Evolutionary conservation across 306 rosid species (phyloP).

Genomic region (Hippophae rhamnoides): DNA sequence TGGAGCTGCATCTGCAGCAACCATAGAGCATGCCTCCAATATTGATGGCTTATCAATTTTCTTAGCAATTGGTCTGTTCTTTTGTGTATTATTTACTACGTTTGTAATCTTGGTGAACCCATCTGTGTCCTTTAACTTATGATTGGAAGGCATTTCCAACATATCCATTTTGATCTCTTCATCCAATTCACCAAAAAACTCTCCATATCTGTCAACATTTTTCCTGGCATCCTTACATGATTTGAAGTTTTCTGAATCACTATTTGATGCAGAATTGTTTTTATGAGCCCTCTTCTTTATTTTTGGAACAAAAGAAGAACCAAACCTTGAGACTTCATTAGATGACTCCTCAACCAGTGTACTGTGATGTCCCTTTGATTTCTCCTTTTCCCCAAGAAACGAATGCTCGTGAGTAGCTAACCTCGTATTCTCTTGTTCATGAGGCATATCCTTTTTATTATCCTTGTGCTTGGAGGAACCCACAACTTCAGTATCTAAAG

Average conservation of each 20-base stretch:
- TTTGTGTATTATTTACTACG: constrained; percentile 29
- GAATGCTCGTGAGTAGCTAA: constrained; percentile 38
- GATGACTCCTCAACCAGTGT: constrained; percentile 30
- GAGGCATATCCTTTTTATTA: constrained; percentile 29
- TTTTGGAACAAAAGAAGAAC: constrained; percentile 35
- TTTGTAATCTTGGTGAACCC: constrained; percentile 30
- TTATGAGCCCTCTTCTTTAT: constrained; percentile 37
- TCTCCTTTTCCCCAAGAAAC: constrained; percentile 44
- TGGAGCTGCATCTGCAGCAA: constrained; percentile 32
- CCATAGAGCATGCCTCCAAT: constrained; percentile 29
- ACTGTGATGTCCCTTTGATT: constrained; percentile 47
- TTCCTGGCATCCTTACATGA: constrained; percentile 33
- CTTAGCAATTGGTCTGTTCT: constrained; percentile 47
- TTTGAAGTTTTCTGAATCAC: constrained; percentile 44
- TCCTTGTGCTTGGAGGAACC: constrained; percentile 45
- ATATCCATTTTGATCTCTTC: constrained; percentile 37
- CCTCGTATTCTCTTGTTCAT: constrained; percentile 32
- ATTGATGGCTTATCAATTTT: constrained; percentile 35
- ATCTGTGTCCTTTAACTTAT: constrained; percentile 45
- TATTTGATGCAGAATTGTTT: constrained; percentile 33
- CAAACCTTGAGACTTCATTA: constrained; percentile 39
- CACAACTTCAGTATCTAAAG: constrained; percentile 31
- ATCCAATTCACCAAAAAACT: constrained; percentile 66
- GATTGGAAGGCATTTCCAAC: constrained; percentile 34
- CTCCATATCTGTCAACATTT: constrained; percentile 49